Evolutionary conservation across 352 stramenopile species (phyloP).

Genomic region (Pythium aristosporum): DNA sequence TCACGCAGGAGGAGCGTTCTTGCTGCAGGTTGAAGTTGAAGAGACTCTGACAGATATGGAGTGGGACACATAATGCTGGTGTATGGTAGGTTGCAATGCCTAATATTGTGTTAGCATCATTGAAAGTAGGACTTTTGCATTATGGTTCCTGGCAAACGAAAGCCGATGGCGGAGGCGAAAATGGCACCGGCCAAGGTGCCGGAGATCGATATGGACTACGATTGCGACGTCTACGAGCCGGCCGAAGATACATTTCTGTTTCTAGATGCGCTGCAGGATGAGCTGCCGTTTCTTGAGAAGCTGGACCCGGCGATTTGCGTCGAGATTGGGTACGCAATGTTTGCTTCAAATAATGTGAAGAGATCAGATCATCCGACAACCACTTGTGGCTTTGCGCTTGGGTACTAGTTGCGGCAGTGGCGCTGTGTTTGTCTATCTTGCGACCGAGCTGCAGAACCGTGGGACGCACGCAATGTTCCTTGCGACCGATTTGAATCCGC

Average conservation of each 20-base stretch:
- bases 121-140: constrained; percentile 24
- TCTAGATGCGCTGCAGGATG: constrained; percentile 92
- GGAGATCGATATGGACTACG: constrained; percentile 75
- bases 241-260: constrained; percentile 98
- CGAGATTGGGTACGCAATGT: constrained; percentile 80
- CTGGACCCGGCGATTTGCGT: constrained; percentile 78
- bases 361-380: neutral
- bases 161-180: constrained; percentile 14
- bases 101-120: neutral
- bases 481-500: constrained; percentile 94
- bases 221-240: constrained; percentile 95
- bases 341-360: neutral
- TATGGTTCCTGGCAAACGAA: neutral
- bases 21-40: too few relatives aligned
- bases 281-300: constrained; percentile 57
- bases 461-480: constrained; percentile 55
- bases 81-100: neutral
- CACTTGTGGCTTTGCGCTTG: neutral
- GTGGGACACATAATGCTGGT: neutral
- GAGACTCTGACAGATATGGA: neutral
- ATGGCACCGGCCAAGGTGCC: constrained; percentile 45
- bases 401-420: constrained; percentile 51
- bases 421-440: constrained; percentile 72
- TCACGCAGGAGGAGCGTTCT: too few relatives aligned
- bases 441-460: constrained; percentile 72